Conservation (phyloP, 176 grass and related monocot species). For the Otatea glauca region DNA sequence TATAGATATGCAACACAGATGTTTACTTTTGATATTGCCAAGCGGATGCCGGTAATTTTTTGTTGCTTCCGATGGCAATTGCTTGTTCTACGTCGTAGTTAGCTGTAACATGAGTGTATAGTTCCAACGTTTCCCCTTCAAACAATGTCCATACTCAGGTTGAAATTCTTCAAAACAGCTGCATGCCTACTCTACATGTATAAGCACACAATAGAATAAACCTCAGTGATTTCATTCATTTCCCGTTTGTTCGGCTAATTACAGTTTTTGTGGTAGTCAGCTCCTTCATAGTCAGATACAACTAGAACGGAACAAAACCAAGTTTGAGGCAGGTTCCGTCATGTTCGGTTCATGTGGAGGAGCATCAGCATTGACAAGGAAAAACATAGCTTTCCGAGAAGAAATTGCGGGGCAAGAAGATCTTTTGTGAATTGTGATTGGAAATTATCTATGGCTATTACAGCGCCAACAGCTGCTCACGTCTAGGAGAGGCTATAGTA, state of each 20-base stretch:
- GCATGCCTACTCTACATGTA: constrained; percentile 40
- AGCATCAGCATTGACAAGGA: not conserved
- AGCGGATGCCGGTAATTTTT: constrained; percentile 49
- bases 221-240: constrained; percentile 8
- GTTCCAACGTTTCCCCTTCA: constrained; percentile 21
- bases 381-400: not conserved
- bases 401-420: not conserved
- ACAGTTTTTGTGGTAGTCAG: not conserved
- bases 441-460: not conserved
- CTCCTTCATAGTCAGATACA: not conserved
- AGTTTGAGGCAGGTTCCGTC: not conserved
- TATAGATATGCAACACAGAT: constrained; percentile 54
- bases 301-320: not conserved
- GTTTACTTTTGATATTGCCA: constrained; percentile 65
- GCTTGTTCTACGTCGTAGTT: constrained; percentile 42
- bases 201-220: constrained; percentile 49
- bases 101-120: constrained; percentile 60
- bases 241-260: not conserved
- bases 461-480: not conserved
- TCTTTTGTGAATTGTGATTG: not conserved
- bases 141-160: constrained; percentile 46
- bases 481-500: not conserved
- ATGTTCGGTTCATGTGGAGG: not conserved
- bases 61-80: constrained; percentile 53
- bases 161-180: constrained; percentile 52